Evolutionary conservation across 495 filamentous ascomycete genomes (phyloP).

Genomic region (Apiosordaria backusii): DNA sequence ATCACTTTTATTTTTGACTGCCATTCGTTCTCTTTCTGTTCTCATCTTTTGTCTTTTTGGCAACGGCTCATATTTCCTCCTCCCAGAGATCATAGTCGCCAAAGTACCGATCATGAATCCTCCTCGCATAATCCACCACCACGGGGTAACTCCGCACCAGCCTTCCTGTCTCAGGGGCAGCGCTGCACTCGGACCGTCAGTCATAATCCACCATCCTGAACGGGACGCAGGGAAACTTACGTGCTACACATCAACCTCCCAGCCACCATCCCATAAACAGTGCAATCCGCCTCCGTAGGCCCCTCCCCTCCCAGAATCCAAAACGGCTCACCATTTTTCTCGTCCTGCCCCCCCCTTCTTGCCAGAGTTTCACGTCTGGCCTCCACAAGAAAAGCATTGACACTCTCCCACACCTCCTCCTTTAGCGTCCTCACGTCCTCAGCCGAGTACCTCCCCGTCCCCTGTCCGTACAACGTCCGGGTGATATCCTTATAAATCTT

Average conservation of each 20-base stretch:
- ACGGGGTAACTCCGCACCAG: constrained; percentile 45
- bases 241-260: constrained; percentile 47
- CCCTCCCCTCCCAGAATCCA: constrained; percentile 54
- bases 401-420: constrained; percentile 50
- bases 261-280: constrained; percentile 55
- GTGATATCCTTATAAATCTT: constrained; percentile 45
- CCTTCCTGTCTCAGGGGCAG: constrained; percentile 44
- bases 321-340: constrained; percentile 39
- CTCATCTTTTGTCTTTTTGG: not conserved
- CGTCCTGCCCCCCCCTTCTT: constrained; percentile 13
- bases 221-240: constrained; percentile 41
- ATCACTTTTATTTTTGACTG: not conserved
- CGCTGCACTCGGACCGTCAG: constrained; percentile 22
- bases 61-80: not conserved
- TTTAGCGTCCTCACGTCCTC: constrained; percentile 48
- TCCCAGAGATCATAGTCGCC: constrained; percentile 47
- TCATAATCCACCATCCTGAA: not conserved
- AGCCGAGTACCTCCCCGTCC: constrained; percentile 46
- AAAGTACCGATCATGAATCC: constrained; percentile 58
- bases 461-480: constrained; percentile 51
- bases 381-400: constrained; percentile 38
- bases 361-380: not conserved
- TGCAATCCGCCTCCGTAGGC: constrained; percentile 57
- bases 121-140: constrained; percentile 53
- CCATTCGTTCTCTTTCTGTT: not conserved